Base-by-base conservation (phyloP, 495 filamentous ascomycete genomes). In the Glutinoglossum americanum region DNA sequence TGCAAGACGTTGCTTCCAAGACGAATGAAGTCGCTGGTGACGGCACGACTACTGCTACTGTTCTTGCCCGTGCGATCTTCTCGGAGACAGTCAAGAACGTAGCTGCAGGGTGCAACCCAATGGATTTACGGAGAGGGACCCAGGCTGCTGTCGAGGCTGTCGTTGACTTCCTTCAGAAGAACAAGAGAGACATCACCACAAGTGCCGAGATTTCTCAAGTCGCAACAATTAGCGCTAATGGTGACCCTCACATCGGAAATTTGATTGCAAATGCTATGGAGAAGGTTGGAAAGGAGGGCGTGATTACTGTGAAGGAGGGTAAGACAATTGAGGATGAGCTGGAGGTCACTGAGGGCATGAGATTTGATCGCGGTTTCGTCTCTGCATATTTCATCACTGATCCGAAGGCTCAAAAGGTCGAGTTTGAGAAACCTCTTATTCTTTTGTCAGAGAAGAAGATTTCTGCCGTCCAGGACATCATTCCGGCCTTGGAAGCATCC, bases 361-460 rank as follows among this genome's bases (percentile, higher is more conserved):
- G 89, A 68, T 97, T 98, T 74, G 92, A 98, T 77, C 89, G 92
- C 64, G 92, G 92, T 57, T 98, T 80, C 73, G 92, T 95, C 66
- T 98, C 92, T 41, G 86, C 92, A 63, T 98, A 98, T 82, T 98
- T 98, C 81, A 97, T 97, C 78, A 98, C 92, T 73, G 92, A 98
- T 67, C 73, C 88, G 77, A 98, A 98, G 82, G 67, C 90, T 51
- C 87, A 93, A 70, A 98, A 97, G 82, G 87, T 96, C 57, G 92
- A 97, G 76, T 97, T 97, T 64, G 92, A 98, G 83, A 97, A 97
- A 81, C 92, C 92, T 62, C 74, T 98, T 63, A 88, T 98, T 71
- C 84, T 98, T 26, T 84, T 98, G 44, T 95, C 90, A 25, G 93
- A 98, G 81, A 95, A 95, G 85, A 98, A 98, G 82, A 98, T 98